phyloP scores from a whole-genome alignment of 768 basidiomycete species.

The Agrocybe pediades region DNA sequence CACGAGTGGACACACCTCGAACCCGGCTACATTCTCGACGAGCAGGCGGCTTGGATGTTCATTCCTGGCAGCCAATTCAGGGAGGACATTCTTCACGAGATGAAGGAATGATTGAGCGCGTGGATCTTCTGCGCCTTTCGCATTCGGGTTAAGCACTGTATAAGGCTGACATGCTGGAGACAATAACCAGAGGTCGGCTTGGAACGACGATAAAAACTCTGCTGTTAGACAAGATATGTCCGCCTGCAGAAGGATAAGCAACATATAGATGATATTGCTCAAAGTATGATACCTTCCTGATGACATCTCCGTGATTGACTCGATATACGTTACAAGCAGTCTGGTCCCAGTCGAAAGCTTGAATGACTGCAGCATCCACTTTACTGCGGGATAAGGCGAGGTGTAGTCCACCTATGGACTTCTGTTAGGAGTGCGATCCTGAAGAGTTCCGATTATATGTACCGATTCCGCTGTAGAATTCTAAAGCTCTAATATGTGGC shows the following conservation, averaged over 20 bases:
- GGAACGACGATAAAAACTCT: conserved; percentile 39
- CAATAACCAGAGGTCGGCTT: conserved; percentile 73
- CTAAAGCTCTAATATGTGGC: conserved; percentile 40
- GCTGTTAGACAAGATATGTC: conserved; percentile 66
- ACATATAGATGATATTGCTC: not conserved
- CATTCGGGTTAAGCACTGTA: conserved; percentile 73
- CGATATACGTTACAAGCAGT: conserved; percentile 70
- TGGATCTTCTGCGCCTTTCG: conserved; percentile 72
- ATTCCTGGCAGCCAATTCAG: conserved; percentile 46
- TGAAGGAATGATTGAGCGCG: conserved; percentile 77
- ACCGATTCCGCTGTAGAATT: conserved; percentile 88
- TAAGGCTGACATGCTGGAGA: conserved; percentile 88
- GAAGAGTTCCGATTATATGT: conserved; percentile 9
- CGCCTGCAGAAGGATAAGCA: conserved; percentile 31
- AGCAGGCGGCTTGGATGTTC: conserved; percentile 61
- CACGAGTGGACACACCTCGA: conserved; percentile 57
- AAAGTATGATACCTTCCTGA: conserved; percentile 46
- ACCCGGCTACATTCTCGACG: conserved; percentile 83
- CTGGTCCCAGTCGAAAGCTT: conserved; percentile 87
- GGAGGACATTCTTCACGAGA: conserved; percentile 63
- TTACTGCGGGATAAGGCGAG: conserved; percentile 59
- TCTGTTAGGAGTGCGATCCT: not conserved
- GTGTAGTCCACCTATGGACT: conserved; percentile 66
- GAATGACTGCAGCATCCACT: conserved; percentile 48
- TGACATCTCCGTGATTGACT: conserved; percentile 56